Conservation (phyloP, 2,329 filamentous ascomycete species). For the Corinectria fuckeliana region DNA sequence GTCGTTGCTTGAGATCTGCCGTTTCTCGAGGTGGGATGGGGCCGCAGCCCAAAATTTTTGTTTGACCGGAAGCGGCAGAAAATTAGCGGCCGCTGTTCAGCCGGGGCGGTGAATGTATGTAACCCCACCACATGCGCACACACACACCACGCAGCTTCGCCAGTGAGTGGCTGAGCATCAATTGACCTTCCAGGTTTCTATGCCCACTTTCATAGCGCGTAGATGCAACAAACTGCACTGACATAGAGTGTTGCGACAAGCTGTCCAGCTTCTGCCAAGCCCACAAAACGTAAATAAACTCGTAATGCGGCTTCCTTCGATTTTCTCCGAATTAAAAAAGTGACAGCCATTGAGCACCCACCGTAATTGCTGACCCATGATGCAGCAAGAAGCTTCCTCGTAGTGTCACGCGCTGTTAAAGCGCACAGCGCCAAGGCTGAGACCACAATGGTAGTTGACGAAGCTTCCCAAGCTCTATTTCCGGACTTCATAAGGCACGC, state of each 20-base stretch:
- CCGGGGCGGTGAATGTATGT: slow-evolving; percentile 33
- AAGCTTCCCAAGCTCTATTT: neutral
- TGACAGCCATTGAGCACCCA: neutral
- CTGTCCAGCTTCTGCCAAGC: too few species aligned
- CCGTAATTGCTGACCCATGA: neutral
- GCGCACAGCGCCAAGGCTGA: neutral
- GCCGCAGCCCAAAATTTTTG: slow-evolving; percentile 35
- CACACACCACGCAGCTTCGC: neutral
- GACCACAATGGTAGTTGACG: slow-evolving; percentile 6
- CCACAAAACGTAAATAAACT: too few species aligned
- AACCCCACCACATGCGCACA: slow-evolving; percentile 19
- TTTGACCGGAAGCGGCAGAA: slow-evolving; percentile 38
- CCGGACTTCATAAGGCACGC: slow-evolving; percentile 4
- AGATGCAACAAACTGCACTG: too few species aligned
- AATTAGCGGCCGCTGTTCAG: slow-evolving; percentile 34
- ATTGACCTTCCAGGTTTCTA: too few species aligned
- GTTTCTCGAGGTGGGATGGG: slow-evolving; percentile 35
- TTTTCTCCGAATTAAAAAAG: too few species aligned
- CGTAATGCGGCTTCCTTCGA: too few species aligned
- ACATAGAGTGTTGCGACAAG: too few species aligned
- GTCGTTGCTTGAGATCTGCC: slow-evolving; percentile 15
- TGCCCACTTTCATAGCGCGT: too few species aligned
- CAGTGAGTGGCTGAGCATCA: neutral
- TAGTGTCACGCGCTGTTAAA: neutral
- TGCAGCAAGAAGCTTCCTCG: neutral